These are phyloP conservation scores for Carex arenaria DNA, from an alignment of 202 grass and related monocot genomes.

Conservation along the genomic window DNA sequence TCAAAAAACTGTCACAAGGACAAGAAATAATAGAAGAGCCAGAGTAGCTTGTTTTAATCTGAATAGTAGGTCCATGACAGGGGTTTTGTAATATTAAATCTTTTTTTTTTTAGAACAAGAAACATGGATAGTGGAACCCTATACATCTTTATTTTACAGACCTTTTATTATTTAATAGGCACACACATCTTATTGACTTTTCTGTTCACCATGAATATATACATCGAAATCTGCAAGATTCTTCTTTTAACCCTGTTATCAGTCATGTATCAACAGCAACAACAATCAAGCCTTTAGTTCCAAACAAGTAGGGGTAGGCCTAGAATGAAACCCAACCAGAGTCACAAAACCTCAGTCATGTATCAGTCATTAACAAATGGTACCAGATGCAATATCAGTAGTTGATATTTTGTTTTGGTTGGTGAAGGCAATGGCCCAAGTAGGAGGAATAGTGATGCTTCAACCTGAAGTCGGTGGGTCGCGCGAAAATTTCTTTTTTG, in stretches of 20 bases:
- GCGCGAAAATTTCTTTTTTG: conserved; percentile 90
- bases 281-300: no score
- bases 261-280: neutral
- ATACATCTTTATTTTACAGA: neutral
- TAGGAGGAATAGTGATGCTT: conserved; percentile 82
- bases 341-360: neutral
- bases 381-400: neutral
- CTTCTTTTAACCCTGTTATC: neutral
- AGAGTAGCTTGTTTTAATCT: neutral
- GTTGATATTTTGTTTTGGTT: conserved; percentile 8
- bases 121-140: neutral
- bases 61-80: neutral
- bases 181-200: neutral
- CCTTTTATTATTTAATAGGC: neutral
- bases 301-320: no score
- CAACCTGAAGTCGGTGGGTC: conserved; percentile 88
- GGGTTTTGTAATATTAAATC: neutral
- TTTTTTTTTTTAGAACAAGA: neutral
- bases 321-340: no score
- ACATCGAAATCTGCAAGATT: neutral
- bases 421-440: conserved; percentile 83
- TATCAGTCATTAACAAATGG: neutral
- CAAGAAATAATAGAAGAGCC: neutral
- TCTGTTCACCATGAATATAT: neutral
- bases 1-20: neutral